Evolutionary conservation across 169 alveolate genomes (phyloP).

Genomic region (Eimeria necatrix): DNA sequence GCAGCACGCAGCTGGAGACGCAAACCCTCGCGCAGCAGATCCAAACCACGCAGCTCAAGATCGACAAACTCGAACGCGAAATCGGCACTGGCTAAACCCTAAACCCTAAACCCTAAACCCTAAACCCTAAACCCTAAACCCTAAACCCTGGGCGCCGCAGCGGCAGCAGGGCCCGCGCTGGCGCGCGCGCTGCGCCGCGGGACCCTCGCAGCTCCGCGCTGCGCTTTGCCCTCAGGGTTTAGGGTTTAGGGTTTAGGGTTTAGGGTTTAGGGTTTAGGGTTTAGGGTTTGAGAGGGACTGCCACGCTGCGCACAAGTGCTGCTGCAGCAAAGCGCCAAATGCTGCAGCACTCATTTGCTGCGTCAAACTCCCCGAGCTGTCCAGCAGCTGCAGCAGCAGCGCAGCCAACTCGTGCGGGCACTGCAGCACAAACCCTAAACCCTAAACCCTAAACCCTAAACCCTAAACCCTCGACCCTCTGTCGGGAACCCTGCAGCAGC

Average conservation of each 20-base stretch:
- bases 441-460: constrained; percentile 21
- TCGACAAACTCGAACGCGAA: constrained; percentile 15
- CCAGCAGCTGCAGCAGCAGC: constrained; percentile 58
- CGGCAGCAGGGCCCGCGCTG: no score
- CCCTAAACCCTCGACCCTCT: no score
- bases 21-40: background rate
- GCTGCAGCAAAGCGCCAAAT: constrained; percentile 37
- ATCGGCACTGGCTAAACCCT: constrained; percentile 57
- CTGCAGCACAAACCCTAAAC: constrained; percentile 55
- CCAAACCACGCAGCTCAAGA: background rate
- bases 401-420: constrained; percentile 68
- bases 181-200: no score
- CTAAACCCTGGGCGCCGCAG: no score
- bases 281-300: background rate
- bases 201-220: no score
- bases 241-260: constrained; percentile 15
- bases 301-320: constrained; percentile 52
- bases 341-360: constrained; percentile 46
- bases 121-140: no score
- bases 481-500: no score
- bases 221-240: no score
- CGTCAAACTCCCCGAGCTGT: background rate
- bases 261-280: constrained; percentile 49
- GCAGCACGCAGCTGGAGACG: background rate
- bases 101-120: background rate